A percentile compares a stretch with the other conserved stretches of the same genome.
These are phyloP conservation scores for Thermochaetoides thermophila DNA, from an alignment of 495 filamentous ascomycete species.

Conservation along the genomic window DNA sequence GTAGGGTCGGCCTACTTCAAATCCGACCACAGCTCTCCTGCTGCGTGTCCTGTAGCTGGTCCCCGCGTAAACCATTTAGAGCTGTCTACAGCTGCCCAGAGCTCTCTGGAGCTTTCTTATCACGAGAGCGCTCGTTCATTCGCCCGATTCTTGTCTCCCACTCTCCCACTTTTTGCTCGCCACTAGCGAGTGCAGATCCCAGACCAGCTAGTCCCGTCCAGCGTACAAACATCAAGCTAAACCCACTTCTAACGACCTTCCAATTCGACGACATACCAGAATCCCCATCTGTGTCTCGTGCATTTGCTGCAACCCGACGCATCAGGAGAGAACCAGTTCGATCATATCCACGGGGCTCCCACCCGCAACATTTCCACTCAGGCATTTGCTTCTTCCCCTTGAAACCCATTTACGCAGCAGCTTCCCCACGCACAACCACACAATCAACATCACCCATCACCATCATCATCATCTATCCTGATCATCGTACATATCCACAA, in stretches of 20 bases:
- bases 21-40: conserved; percentile 2
- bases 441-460: neutral
- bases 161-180: no score
- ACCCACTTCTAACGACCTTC: conserved; percentile 3
- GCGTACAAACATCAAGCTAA: conserved; percentile 2
- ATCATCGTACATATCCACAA: neutral
- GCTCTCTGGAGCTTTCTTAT: conserved; percentile 3
- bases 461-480: neutral
- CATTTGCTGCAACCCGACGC: conserved; percentile 6
- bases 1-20: no score
- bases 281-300: conserved; percentile 1
- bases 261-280: no score
- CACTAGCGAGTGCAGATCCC: no score
- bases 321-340: conserved; percentile 5
- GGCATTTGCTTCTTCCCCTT: neutral
- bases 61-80: conserved; percentile 1
- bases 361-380: no score
- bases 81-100: no score
- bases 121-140: conserved; percentile 1
- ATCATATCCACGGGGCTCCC: no score
- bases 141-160: conserved; percentile 3
- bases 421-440: neutral
- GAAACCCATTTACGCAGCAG: no score
- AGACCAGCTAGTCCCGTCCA: conserved; percentile 11
- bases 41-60: neutral